phyloP scores from a whole-genome alignment of 2,329 filamentous ascomycete genomes.

The Aspergillus awamori region DNA sequence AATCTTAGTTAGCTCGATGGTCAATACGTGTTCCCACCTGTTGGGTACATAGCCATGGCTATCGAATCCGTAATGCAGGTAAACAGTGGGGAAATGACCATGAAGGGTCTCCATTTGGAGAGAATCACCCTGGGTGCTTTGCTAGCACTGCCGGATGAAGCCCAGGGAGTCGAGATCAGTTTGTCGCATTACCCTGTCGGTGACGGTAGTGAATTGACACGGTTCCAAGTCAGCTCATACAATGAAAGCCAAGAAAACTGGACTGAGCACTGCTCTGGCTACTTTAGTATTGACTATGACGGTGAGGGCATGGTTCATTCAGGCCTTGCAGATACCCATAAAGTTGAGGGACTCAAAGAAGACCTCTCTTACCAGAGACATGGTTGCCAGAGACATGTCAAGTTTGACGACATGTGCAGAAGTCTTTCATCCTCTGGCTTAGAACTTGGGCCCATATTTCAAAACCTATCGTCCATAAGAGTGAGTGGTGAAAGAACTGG shows the following conservation, averaged over 20 bases:
- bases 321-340: no score
- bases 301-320: no score
- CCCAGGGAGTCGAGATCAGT: conserved; percentile 23
- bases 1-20: no score
- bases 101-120: neutral
- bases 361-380: no score
- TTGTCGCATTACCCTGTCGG: conserved; percentile 30
- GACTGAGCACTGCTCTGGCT: conserved; percentile 41
- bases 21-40: conserved; percentile 19
- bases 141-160: neutral
- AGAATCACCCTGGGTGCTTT: neutral
- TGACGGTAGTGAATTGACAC: conserved; percentile 29
- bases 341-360: no score
- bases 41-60: conserved; percentile 21
- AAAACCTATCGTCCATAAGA: neutral
- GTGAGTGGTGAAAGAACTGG: conserved; percentile 22
- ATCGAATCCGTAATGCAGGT: conserved; percentile 16
- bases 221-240: conserved; percentile 37
- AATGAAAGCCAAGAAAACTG: conserved; percentile 32
- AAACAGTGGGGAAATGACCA: neutral
- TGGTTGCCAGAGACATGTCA: no score
- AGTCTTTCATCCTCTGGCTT: no score
- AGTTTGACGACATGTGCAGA: no score
- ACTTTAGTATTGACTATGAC: conserved; percentile 28
- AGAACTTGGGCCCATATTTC: neutral